Percentiles rank a stretch among this genome's conserved stretches.
Conservation (phyloP, 2,329 filamentous ascomycete genomes). For the Chaetothyriales sp. region DNA sequence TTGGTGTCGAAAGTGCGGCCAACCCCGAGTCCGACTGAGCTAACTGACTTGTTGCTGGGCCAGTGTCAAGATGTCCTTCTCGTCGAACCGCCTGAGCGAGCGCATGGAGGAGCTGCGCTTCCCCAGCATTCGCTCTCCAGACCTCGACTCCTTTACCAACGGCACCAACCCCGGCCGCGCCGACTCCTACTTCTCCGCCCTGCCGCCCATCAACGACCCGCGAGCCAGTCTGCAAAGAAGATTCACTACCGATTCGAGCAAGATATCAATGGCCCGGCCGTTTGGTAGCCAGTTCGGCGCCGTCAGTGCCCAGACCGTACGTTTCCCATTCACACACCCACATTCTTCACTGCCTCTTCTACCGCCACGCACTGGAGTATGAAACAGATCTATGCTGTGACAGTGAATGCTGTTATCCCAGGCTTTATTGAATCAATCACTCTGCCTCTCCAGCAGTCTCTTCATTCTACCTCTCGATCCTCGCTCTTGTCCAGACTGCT, state of each 20-base stretch:
- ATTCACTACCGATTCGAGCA: constrained; percentile 82
- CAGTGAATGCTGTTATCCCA: neutral
- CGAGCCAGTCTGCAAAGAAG: constrained; percentile 70
- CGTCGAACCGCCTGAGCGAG: constrained; percentile 46
- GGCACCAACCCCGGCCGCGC: neutral
- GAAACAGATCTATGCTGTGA: neutral
- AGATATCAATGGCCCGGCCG: constrained; percentile 45
- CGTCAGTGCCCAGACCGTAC: constrained; percentile 18
- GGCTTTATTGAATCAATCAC: neutral
- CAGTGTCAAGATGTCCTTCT: constrained; percentile 43
- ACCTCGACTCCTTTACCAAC: constrained; percentile 48
- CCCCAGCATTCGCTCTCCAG: constrained; percentile 59
- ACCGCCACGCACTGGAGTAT: neutral
- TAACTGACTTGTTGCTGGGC: neutral
- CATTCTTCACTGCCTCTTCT: neutral
- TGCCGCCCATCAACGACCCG: constrained; percentile 60
- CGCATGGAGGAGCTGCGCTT: constrained; percentile 69
- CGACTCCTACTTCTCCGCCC: constrained; percentile 42
- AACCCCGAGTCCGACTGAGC: too few relatives aligned
- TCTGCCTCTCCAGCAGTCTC: neutral
- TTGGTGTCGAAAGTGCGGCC: too few relatives aligned
- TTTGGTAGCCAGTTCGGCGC: constrained; percentile 18
- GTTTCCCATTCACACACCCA: neutral
- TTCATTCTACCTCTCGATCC: neutral
- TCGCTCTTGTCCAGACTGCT: neutral